Evolutionary conservation across 2,329 filamentous ascomycete genomes (phyloP).

Genomic region (Cladorrhinum sp.): DNA sequence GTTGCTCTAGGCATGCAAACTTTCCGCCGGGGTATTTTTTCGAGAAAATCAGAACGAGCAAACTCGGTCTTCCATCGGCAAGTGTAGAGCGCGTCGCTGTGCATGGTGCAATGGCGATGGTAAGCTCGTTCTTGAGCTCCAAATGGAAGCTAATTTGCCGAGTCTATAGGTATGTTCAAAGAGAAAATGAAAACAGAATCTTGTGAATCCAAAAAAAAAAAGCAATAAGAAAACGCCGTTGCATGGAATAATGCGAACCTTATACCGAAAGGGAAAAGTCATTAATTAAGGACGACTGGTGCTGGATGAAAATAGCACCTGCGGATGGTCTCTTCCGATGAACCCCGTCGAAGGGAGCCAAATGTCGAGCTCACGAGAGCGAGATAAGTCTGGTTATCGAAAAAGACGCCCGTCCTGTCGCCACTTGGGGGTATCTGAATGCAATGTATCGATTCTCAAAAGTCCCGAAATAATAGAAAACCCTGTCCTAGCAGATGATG

Average conservation of each 20-base stretch:
- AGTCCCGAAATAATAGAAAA: slow-evolving; percentile 19
- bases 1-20: slow-evolving; percentile 8
- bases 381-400: not conserved
- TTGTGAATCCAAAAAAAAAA: slow-evolving; percentile 19
- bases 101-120: not conserved
- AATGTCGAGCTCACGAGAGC: not conserved
- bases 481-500: slow-evolving; percentile 22
- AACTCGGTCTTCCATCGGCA: slow-evolving; percentile 6
- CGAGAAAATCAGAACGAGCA: slow-evolving; percentile 8
- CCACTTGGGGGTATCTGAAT: slow-evolving; percentile 32
- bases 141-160: slow-evolving; percentile 7
- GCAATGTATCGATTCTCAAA: slow-evolving; percentile 28
- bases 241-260: slow-evolving; percentile 27
- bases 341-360: not conserved
- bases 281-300: slow-evolving; percentile 25
- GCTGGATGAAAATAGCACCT: slow-evolving; percentile 2
- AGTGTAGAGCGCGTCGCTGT: not conserved
- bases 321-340: not conserved
- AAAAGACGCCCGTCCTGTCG: slow-evolving; percentile 15
- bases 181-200: slow-evolving; percentile 8
- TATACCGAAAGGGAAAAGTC: slow-evolving; percentile 29
- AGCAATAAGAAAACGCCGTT: slow-evolving; percentile 30
- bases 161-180: slow-evolving; percentile 24
- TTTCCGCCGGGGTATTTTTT: slow-evolving; percentile 3
- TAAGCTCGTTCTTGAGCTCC: not conserved